Conservation (phyloP, 768 basidiomycete species). For the Brasilioporus rufonigricans region DNA sequence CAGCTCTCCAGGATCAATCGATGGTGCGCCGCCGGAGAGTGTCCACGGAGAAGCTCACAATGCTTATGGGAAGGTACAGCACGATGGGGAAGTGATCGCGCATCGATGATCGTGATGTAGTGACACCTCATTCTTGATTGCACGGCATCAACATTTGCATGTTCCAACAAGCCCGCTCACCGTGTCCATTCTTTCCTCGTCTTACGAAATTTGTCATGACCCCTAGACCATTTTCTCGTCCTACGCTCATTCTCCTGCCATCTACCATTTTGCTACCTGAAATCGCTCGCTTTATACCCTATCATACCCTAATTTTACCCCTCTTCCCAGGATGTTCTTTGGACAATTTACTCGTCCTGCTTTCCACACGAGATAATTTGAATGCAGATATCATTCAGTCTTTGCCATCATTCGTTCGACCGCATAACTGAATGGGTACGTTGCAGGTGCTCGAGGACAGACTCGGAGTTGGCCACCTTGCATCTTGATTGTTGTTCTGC, state of each 20-base stretch:
- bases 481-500: too few relatives aligned
- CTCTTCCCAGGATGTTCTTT: neutral
- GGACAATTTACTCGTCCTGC: neutral
- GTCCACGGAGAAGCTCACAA: constrained; percentile 13
- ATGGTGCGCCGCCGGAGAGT: constrained; percentile 23
- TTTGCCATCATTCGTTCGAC: too few relatives aligned
- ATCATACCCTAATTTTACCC: neutral
- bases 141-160: neutral
- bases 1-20: constrained; percentile 33
- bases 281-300: constrained; percentile 9
- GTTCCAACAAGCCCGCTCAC: neutral
- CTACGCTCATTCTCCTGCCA: constrained; percentile 16
- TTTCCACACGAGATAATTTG: neutral
- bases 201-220: constrained; percentile 1
- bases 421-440: too few relatives aligned
- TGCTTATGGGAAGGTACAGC: constrained; percentile 20
- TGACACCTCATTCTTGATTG: neutral
- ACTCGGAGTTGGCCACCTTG: too few relatives aligned
- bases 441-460: too few relatives aligned
- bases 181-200: neutral
- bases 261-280: neutral
- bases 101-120: constrained; percentile 14
- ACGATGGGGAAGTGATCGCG: constrained; percentile 19
- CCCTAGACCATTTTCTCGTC: neutral
- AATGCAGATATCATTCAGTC: constrained; percentile 10